Percentiles rank a stretch among this genome's conserved stretches.
phyloP scores from a whole-genome alignment of 495 filamentous ascomycete species.

The Oidiodendron maius region DNA sequence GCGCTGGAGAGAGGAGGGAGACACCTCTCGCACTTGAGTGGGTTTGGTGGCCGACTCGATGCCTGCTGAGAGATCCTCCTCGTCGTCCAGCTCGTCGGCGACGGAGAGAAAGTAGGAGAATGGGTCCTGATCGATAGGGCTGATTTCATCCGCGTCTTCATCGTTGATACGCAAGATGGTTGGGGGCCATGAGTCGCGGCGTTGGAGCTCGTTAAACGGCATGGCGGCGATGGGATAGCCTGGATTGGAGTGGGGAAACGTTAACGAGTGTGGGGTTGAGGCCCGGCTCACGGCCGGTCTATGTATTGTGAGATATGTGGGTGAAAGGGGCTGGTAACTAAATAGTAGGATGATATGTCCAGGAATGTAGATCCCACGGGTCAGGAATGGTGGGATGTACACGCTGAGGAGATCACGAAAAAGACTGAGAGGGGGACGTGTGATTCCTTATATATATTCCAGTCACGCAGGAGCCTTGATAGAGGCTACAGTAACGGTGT shows the following conservation, averaged over 20 bases:
- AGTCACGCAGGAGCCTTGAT: conserved; percentile 21
- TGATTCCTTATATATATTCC: conserved; percentile 5
- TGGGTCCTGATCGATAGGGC: conserved; percentile 21
- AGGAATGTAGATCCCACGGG: conserved; percentile 1
- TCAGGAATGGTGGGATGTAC: background rate
- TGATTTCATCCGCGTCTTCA: conserved; percentile 1
- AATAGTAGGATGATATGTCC: conserved; percentile 2
- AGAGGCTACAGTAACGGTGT: conserved; percentile 7
- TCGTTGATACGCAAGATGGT: conserved; percentile 16
- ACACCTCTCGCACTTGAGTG: conserved; percentile 17
- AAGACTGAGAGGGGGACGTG: background rate
- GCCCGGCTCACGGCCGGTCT: conserved; percentile 23
- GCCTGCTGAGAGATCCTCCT: conserved; percentile 22
- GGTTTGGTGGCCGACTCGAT: conserved; percentile 18
- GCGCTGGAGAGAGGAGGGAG: conserved; percentile 17
- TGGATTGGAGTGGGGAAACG: background rate
- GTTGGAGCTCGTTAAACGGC: conserved; percentile 22
- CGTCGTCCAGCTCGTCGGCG: conserved; percentile 8
- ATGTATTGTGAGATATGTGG: conserved; percentile 4
- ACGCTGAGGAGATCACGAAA: background rate
- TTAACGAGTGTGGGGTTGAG: background rate
- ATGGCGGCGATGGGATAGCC: conserved; percentile 5
- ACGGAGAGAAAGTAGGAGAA: conserved; percentile 25
- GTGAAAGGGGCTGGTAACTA: background rate
- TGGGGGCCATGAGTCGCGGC: conserved; percentile 24